Conservation (phyloP, 192 early-diverging fungal species). For the Funneliformis mosseae region DNA sequence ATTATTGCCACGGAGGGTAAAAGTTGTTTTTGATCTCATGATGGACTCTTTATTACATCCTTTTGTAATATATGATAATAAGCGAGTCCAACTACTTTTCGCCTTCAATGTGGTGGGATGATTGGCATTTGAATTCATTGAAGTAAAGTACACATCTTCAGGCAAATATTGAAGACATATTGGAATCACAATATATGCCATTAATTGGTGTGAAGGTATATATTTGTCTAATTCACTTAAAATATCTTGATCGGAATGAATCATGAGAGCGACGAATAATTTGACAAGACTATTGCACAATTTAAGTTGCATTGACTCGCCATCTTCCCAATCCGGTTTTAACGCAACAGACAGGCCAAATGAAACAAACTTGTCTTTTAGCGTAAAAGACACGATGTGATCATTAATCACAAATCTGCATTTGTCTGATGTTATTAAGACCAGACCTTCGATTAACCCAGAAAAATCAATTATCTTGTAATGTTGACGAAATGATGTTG, state of each 20-base stretch:
- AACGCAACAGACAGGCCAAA: constrained; percentile 42
- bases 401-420: constrained; percentile 38
- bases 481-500: constrained; percentile 38
- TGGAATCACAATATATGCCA: constrained; percentile 54
- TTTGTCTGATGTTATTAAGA: constrained; percentile 40
- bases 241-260: constrained; percentile 48
- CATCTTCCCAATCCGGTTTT: constrained; percentile 47
- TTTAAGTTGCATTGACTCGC: constrained; percentile 36
- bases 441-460: constrained; percentile 49
- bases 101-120: constrained; percentile 22
- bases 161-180: constrained; percentile 52
- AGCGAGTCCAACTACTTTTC: constrained; percentile 12
- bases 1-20: not conserved
- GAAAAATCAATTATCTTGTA: constrained; percentile 54
- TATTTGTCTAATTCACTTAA: constrained; percentile 48
- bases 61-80: constrained; percentile 24
- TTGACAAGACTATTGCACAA: constrained; percentile 52
- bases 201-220: constrained; percentile 46
- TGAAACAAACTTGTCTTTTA: constrained; percentile 48
- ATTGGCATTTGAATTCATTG: constrained; percentile 33
- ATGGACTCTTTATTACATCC: constrained; percentile 15
- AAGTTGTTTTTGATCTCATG: constrained; percentile 5
- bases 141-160: constrained; percentile 41
- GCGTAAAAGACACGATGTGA: constrained; percentile 39
- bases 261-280: constrained; percentile 54